Evolutionary conservation across 176 grass and related monocot species (phyloP).

Genomic region (Echinochloa phyllopogon): DNA sequence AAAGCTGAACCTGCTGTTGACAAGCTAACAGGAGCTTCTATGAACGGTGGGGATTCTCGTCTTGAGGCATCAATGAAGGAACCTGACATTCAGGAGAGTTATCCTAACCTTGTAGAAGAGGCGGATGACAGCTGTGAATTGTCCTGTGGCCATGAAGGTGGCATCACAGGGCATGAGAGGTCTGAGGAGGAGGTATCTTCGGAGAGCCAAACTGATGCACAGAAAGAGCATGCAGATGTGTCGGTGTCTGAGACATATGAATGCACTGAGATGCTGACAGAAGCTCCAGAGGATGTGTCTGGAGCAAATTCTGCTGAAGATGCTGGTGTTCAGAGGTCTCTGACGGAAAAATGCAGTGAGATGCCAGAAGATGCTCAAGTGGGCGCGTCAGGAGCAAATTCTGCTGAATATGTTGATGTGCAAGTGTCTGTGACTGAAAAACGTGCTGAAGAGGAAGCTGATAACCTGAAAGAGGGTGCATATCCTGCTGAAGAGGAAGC

Average conservation of each 20-base stretch:
- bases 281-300: background rate
- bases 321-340: background rate
- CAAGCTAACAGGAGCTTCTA: background rate
- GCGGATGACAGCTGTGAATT: background rate
- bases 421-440: background rate
- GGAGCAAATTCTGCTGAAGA: background rate
- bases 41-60: background rate
- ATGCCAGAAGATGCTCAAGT: background rate
- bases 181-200: background rate
- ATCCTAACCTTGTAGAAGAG: background rate
- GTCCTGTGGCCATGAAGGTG: constrained; percentile 3
- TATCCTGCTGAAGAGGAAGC: background rate
- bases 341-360: background rate
- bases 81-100: background rate
- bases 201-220: background rate
- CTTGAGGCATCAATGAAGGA: background rate
- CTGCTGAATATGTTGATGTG: background rate
- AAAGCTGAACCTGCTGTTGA: background rate
- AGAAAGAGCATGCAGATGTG: background rate
- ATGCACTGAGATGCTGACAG: background rate
- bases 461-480: background rate
- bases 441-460: background rate
- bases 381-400: background rate
- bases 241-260: background rate
- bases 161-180: background rate